These are phyloP conservation scores for Pythium volutum DNA, from an alignment of 352 stramenopile genomes.

Conservation along the genomic window DNA sequence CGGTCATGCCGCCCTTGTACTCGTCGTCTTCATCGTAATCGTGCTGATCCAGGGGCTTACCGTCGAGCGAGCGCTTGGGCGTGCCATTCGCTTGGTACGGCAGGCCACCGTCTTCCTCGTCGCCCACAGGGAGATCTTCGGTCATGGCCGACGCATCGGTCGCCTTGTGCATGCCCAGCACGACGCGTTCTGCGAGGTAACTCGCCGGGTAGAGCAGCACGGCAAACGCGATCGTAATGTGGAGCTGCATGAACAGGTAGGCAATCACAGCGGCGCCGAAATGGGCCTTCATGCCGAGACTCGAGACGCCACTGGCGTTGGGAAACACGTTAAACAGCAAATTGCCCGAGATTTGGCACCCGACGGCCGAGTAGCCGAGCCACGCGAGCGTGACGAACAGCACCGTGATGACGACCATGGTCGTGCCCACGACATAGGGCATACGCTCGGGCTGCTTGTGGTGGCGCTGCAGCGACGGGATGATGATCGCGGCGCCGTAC, in stretches of 20 bases:
- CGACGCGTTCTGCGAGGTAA: constrained; percentile 40
- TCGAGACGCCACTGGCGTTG: constrained; percentile 30
- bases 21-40: constrained; percentile 34
- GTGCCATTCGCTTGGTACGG: constrained; percentile 8
- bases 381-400: constrained; percentile 49
- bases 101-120: not conserved
- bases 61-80: constrained; percentile 11
- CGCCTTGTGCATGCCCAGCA: constrained; percentile 53
- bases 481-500: constrained; percentile 61
- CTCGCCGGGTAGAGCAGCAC: constrained; percentile 54
- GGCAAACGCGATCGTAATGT: constrained; percentile 53
- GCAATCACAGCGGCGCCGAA: constrained; percentile 28
- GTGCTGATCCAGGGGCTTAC: constrained; percentile 29
- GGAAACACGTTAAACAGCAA: constrained; percentile 65
- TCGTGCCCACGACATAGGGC: constrained; percentile 53
- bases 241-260: constrained; percentile 54
- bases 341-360: constrained; percentile 68
- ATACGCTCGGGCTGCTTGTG: constrained; percentile 58
- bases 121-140: constrained; percentile 10
- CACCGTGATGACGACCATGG: constrained; percentile 43
- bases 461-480: constrained; percentile 57
- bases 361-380: constrained; percentile 48
- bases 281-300: constrained; percentile 29
- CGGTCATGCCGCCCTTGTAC: constrained; percentile 32
- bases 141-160: not conserved